Evolutionary conservation across 805 yeast species (phyloP).

Genomic region (Nakazawaea populi): DNA sequence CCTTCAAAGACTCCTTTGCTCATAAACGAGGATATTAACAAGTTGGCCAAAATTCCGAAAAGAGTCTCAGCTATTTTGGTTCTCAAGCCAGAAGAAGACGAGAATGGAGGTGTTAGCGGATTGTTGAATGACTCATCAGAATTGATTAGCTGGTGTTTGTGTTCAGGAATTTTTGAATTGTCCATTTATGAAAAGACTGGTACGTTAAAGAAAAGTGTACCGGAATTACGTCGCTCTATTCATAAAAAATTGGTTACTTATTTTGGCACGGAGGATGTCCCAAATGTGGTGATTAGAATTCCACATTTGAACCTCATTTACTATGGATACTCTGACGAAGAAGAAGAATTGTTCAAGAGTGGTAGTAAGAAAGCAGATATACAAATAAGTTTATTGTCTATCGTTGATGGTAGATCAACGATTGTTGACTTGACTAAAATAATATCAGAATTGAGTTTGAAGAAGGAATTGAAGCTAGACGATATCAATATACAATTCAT

Average conservation of each 20-base stretch:
- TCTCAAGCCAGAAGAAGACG: conserved; percentile 69
- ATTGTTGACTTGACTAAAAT: conserved; percentile 84
- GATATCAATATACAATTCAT: conserved; percentile 74
- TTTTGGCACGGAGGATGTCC: conserved; percentile 67
- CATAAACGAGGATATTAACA: conserved; percentile 75
- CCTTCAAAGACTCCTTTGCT: conserved; percentile 76
- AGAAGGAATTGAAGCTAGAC: conserved; percentile 50
- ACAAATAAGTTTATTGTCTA: conserved; percentile 60
- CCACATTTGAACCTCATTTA: conserved; percentile 59
- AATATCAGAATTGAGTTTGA: conserved; percentile 67
- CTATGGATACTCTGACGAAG: conserved; percentile 32
- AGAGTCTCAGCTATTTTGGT: conserved; percentile 72
- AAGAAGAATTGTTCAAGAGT: conserved; percentile 18
- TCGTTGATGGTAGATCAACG: conserved; percentile 83
- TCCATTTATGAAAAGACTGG: conserved; percentile 81
- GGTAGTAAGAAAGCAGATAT: conserved; percentile 38
- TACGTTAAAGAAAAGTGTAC: conserved; percentile 45
- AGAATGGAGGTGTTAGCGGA: conserved; percentile 86
- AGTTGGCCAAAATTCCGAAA: conserved; percentile 70
- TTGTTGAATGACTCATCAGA: conserved; percentile 73
- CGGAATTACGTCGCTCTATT: conserved; percentile 52
- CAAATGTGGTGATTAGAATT: conserved; percentile 53
- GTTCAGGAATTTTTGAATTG: conserved; percentile 73
- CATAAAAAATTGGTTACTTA: conserved; percentile 56
- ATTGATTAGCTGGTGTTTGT: conserved; percentile 79